Evolutionary conservation across 805 yeast species (phyloP).

Genomic region (Clavispora carvajalis): DNA sequence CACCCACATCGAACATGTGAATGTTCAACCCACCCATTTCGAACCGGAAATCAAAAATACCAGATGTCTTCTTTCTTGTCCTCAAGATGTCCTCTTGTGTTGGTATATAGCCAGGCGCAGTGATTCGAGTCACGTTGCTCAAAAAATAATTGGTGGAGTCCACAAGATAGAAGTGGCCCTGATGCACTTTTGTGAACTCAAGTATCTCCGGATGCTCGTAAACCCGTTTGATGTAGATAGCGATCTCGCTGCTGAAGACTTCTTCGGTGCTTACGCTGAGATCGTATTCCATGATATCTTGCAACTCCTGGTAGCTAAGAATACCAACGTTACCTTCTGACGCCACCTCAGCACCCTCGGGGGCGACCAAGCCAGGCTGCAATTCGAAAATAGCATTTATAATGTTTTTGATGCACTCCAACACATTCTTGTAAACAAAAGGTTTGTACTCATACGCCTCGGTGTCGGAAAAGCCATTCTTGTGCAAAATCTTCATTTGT

Average conservation of each 20-base stretch:
- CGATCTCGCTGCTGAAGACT: conserved; percentile 46
- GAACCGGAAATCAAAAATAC: conserved; percentile 79
- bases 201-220: conserved; percentile 57
- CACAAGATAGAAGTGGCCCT: conserved; percentile 72
- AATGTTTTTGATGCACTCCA: conserved; percentile 70
- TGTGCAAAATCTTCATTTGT: conserved; percentile 76
- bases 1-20: conserved; percentile 78
- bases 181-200: conserved; percentile 50
- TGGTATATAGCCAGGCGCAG: conserved; percentile 60
- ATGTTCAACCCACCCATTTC: conserved; percentile 56
- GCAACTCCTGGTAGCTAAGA: conserved; percentile 34
- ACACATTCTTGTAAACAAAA: conserved; percentile 69
- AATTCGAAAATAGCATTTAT: conserved; percentile 60
- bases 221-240: conserved; percentile 43
- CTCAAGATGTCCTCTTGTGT: conserved; percentile 72
- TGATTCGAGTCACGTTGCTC: conserved; percentile 58
- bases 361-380: conserved; percentile 33
- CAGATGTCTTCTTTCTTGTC: conserved; percentile 88
- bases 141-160: conserved; percentile 83
- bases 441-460: conserved; percentile 74
- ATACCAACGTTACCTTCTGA: conserved; percentile 13
- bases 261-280: conserved; percentile 50
- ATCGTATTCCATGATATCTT: conserved; percentile 41
- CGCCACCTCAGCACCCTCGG: conserved; percentile 6
- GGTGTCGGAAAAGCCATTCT: conserved; percentile 62